These are phyloP conservation scores for Mariannaea elegans DNA, from an alignment of 2,329 filamentous ascomycete species.

Conservation along the genomic window DNA sequence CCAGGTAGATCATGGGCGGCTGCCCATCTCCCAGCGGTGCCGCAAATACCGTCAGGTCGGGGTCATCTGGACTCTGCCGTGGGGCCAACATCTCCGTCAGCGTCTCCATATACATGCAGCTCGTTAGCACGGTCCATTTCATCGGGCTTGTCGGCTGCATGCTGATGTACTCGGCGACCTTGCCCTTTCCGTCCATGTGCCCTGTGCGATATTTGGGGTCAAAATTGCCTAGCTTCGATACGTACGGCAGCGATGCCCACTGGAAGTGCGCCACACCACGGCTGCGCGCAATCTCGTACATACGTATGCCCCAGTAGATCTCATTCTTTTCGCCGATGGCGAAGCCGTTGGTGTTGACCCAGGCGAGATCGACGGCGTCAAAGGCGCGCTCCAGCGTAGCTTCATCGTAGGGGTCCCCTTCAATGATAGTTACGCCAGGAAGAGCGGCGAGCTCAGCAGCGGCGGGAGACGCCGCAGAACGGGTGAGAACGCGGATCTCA, in stretches of 20 bases:
- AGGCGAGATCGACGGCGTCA: constrained; percentile 13
- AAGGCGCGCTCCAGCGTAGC: constrained; percentile 10
- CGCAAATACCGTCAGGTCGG: no score
- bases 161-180: background rate
- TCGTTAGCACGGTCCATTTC: constrained; percentile 1
- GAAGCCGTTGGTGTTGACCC: constrained; percentile 28
- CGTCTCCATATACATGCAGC: background rate
- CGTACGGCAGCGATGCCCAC: constrained; percentile 16
- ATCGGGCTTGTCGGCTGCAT: background rate
- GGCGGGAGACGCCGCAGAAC: no score
- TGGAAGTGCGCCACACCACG: constrained; percentile 20
- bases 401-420: constrained; percentile 22
- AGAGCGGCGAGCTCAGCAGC: no score
- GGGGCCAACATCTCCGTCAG: background rate
- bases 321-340: constrained; percentile 25
- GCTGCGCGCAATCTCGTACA: constrained; percentile 23
- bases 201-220: constrained; percentile 18
- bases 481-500: no score
- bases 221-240: constrained; percentile 20
- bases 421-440: background rate
- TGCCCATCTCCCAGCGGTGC: no score
- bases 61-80: no score
- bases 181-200: background rate
- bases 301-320: constrained; percentile 26
- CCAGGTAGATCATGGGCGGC: no score